Percentiles rank a stretch among this genome's conserved stretches.
Conservation (phyloP, 148 eudicot genomes). For the Dianthus caryophyllus region DNA sequence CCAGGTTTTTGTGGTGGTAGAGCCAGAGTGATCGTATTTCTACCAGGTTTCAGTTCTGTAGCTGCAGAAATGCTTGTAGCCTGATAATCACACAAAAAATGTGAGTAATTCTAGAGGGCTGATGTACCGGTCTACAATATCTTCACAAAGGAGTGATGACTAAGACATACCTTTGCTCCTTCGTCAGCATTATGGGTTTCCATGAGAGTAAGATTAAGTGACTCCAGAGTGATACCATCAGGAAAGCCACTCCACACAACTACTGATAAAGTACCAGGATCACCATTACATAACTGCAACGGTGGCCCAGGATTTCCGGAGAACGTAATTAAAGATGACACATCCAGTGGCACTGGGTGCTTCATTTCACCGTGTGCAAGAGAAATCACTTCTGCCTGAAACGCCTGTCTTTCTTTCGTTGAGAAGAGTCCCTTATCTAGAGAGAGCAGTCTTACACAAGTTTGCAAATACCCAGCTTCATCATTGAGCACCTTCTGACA, state of each 20-base stretch:
- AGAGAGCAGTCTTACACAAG: conserved; percentile 88
- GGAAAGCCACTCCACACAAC: conserved; percentile 98
- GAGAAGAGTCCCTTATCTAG: conserved; percentile 79
- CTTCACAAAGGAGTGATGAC: neutral
- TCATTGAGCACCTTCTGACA: conserved; percentile 89
- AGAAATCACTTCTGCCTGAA: conserved; percentile 72
- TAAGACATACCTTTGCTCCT: conserved; percentile 72
- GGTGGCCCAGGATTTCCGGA: conserved; percentile 83
- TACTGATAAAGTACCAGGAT: conserved; percentile 81
- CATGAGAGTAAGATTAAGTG: conserved; percentile 77
- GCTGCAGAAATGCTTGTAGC: conserved; percentile 66
- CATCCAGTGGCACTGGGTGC: conserved; percentile 90
- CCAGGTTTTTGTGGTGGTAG: conserved; percentile 99
- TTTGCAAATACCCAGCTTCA: conserved; percentile 88
- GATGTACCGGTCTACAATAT: neutral
- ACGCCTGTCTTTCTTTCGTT: conserved; percentile 78
- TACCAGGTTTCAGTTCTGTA: conserved; percentile 77
- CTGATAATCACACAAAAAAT: conserved; percentile 32
- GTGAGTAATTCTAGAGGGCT: conserved; percentile 9
- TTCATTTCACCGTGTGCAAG: conserved; percentile 94
- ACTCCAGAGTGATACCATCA: conserved; percentile 89
- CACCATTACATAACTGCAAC: conserved; percentile 87
- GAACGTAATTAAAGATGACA: conserved; percentile 88
- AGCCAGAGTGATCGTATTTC: conserved; percentile 66
- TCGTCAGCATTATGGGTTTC: conserved; percentile 90